phyloP scores from a whole-genome alignment of 2,329 filamentous ascomycete genomes.

The Penicillium italicum region DNA sequence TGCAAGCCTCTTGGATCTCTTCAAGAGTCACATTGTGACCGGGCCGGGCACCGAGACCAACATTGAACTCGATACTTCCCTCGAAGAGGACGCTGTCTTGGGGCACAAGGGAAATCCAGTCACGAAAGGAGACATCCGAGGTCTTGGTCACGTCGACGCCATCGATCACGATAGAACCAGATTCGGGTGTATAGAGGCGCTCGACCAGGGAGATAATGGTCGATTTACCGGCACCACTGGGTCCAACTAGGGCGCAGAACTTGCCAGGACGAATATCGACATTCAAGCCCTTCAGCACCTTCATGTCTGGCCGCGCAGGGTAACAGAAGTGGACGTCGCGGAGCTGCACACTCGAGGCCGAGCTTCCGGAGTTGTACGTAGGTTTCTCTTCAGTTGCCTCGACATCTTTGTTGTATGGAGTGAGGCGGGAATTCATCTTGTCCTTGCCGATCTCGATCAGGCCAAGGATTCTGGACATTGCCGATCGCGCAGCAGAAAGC shows the following conservation, averaged over 20 bases:
- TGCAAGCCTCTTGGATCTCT: constrained; percentile 65
- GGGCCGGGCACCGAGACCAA: constrained; percentile 48
- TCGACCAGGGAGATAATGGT: constrained; percentile 59
- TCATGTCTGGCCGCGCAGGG: constrained; percentile 58
- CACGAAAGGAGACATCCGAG: constrained; percentile 39
- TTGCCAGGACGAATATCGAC: constrained; percentile 49
- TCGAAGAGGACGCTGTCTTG: constrained; percentile 50
- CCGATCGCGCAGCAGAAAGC: constrained; percentile 62
- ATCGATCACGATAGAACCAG: constrained; percentile 53
- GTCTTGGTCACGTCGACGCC: constrained; percentile 46
- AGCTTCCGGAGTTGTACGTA: constrained; percentile 16
- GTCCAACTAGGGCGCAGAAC: constrained; percentile 59
- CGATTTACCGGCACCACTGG: constrained; percentile 65
- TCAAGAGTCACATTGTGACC: constrained; percentile 53
- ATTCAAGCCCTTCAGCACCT: constrained; percentile 55
- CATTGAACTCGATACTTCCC: constrained; percentile 48
- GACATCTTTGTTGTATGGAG: constrained; percentile 16
- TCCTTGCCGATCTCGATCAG: constrained; percentile 40
- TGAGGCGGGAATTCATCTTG: constrained; percentile 26
- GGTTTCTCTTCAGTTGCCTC: constrained; percentile 23
- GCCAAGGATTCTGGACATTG: constrained; percentile 55
- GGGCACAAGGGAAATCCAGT: constrained; percentile 47
- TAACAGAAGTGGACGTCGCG: constrained; percentile 63
- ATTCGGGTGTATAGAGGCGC: constrained; percentile 52
- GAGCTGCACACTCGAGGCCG: constrained; percentile 51